These are phyloP conservation scores for Flaveria brownii DNA, from an alignment of 129 eudicot genomes.

Conservation along the genomic window DNA sequence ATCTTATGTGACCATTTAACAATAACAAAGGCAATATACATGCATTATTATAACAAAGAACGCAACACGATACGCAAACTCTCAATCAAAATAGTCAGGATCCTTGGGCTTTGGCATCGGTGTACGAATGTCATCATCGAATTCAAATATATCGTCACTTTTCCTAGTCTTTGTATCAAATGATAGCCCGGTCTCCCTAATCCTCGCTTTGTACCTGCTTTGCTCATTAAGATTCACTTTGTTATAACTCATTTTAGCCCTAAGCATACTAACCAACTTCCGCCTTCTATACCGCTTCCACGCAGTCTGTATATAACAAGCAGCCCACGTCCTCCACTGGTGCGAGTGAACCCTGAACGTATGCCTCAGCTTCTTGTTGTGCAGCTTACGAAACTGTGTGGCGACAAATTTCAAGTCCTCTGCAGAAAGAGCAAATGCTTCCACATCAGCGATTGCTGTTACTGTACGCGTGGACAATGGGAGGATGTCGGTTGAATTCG, in stretches of 20 bases:
- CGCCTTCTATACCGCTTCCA: slow-evolving; percentile 59
- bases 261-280: slow-evolving; percentile 44
- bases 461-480: slow-evolving; percentile 77
- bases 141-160: slow-evolving; percentile 33
- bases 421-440: slow-evolving; percentile 65
- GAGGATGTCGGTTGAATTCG: slow-evolving; percentile 51
- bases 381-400: slow-evolving; percentile 57
- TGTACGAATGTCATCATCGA: slow-evolving; percentile 37
- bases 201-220: slow-evolving; percentile 20
- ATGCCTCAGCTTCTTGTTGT: slow-evolving; percentile 67
- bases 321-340: slow-evolving; percentile 95
- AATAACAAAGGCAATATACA: neutral
- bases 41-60: neutral
- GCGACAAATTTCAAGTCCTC: slow-evolving; percentile 71
- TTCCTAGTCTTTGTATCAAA: slow-evolving; percentile 32
- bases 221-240: slow-evolving; percentile 24
- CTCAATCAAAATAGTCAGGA: slow-evolving; percentile 56
- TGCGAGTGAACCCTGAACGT: slow-evolving; percentile 71
- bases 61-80: slow-evolving; percentile 2
- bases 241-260: slow-evolving; percentile 40
- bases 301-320: slow-evolving; percentile 74
- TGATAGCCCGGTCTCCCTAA: slow-evolving; percentile 31
- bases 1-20: slow-evolving; percentile 7
- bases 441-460: slow-evolving; percentile 60
- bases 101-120: slow-evolving; percentile 61